Evolutionary conservation across 257 asterid species (phyloP), one percentile per base, ranked within the genome.

Genomic region (Gentiana straminea): DNA sequence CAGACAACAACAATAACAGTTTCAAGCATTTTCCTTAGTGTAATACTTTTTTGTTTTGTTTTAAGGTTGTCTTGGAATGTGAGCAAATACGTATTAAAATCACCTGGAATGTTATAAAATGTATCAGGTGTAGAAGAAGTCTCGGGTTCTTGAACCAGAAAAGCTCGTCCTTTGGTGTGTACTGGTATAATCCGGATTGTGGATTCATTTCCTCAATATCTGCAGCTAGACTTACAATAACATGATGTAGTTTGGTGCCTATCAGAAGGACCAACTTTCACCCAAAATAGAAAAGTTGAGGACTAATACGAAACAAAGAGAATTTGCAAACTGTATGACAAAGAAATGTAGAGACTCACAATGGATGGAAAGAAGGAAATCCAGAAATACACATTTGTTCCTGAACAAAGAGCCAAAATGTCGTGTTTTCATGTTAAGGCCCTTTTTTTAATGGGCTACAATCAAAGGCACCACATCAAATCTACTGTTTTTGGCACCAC

Each of bases 321-420:
- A 58, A 55, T 33, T 43, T 47, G 36, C 7, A 35, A 0, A 8
- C 59, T 5, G 49, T 12, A 61, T 51, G 33, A 49, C 55, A 15
- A 44, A 61, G 39, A 49, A 32, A 24, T 24, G 24, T 24, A 13
- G 50, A 62, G 51, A 64, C 98, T 76, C 69, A 91, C 98, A 36
- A 79, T 64, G 38, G 89, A 65, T 1, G 95, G 98, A 61, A 77
- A 70, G 79, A 84, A 84, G 54, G 98, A 91, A 57, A 84, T 61
- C 98, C 98, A 91, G 73, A 87, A 83, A 79, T 91, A 91, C 62
- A 87, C 62, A 72, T 91, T 81, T 71, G 98, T 87, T 73, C 98
- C 98, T 90, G 73, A 69, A 61, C 24, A 61, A 61, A 68, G 51
- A 35, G 66, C 41, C 59, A 13, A 33, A 46, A 5, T 33, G 46